Base-by-base conservation (phyloP, 495 filamentous ascomycete genomes). In the Pyronema domesticum region DNA sequence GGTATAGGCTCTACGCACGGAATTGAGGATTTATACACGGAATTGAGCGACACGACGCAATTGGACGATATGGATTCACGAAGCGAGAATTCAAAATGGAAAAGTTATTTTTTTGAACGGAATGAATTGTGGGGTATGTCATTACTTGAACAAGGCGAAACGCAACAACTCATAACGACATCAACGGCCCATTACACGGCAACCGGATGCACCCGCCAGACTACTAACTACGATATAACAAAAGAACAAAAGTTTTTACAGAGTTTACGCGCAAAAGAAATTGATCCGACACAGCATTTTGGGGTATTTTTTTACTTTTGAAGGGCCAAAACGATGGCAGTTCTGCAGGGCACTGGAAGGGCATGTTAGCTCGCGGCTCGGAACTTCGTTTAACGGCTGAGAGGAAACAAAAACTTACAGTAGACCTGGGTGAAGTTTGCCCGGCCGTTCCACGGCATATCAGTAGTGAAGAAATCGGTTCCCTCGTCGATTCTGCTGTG, bases 391-490 rank as follows among this genome's bases (percentile, higher is more conserved):
- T 30, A 30, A 30, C 23, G 23, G 23, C 23, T 30, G 23, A 30
- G 23, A 30, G 23, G 23, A 30, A 30, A 30, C 23, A 55, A 30
- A 37, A 34, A 57, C 62, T 54, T 53, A 64, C 62, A 77, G 68
- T 98, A 98, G 33, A 95, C 79, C 69, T 96, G 91, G 39, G 85
- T 75, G 66, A 85, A 95, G 67, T 98, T 98, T 68, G 72, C 76
- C 57, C 91, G 69, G 1, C 75, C 81, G 67, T 96, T 95, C 91
- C 93, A 96, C 61, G 71, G 72, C 63, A 95, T 73, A 37, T 86
- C 76, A 37, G 86, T 93, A 1, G 89, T 96, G 63, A 94, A 94
- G 76, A 89, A 96, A 43, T 84, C 70, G 10, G 86, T 89, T 13
- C 71, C 74, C 55, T 82, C 79, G 44, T 84, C 79, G 44, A 95